Evolutionary conservation across 805 yeast genomes (phyloP).

Genomic region (Schizosaccharomyces japonicus): DNA sequence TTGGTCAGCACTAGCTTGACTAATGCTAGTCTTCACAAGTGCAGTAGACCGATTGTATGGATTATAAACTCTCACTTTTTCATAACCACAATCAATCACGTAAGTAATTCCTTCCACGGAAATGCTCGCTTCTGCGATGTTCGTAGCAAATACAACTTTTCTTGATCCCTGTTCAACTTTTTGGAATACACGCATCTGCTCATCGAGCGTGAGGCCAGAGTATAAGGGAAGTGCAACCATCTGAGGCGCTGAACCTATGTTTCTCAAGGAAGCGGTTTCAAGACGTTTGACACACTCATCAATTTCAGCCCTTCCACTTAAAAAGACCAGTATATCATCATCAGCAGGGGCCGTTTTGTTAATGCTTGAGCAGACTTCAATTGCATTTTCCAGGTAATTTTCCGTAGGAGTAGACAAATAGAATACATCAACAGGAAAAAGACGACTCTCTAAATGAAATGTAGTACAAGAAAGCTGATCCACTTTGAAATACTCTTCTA

Average conservation of each 20-base stretch:
- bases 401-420: constrained; percentile 30
- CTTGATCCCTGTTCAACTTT: constrained; percentile 25
- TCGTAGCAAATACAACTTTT: constrained; percentile 62
- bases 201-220: constrained; percentile 48
- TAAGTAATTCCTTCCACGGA: constrained; percentile 60
- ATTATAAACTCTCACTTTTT: constrained; percentile 53
- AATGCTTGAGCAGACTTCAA: constrained; percentile 41
- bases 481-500: constrained; percentile 33
- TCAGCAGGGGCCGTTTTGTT: constrained; percentile 31
- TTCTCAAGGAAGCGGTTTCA: constrained; percentile 23
- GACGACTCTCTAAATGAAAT: constrained; percentile 44
- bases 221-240: constrained; percentile 39
- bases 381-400: constrained; percentile 62
- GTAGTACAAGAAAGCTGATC: constrained; percentile 17
- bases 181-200: constrained; percentile 38
- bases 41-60: constrained; percentile 54
- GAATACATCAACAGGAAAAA: constrained; percentile 53
- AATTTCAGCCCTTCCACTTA: constrained; percentile 80
- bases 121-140: constrained; percentile 70
- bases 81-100: constrained; percentile 59
- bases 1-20: constrained; percentile 60
- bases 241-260: constrained; percentile 20
- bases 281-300: constrained; percentile 25
- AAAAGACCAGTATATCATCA: constrained; percentile 59
- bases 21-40: constrained; percentile 44